Base-by-base conservation (phyloP, 169 alveolate genomes). In the Eimeria tenella region DNA sequence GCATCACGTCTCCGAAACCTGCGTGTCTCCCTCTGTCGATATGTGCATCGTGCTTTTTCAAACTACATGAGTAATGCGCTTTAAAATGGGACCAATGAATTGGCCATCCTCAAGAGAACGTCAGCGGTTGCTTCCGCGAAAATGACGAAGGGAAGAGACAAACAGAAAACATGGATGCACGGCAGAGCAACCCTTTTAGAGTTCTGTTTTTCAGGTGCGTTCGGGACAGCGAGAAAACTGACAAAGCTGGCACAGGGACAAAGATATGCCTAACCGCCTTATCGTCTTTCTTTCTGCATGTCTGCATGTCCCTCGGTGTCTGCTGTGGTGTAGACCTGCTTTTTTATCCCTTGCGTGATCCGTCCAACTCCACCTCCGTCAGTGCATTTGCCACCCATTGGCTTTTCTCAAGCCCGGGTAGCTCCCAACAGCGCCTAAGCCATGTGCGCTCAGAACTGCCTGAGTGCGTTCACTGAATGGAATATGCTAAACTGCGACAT, bases 241-340 rank as follows among this genome's bases (percentile, higher is more conserved):
- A 31, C 42, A 31, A 31, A 31, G 42, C 42, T 31, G 42, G 84
- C 60, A 15, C 84, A 50, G 42, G 7, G 84, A 74, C 84, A 74
- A 74, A 74, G 52, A 74, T 50, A 60, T 74, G 84, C 84, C 31
- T 21, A 74, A 74, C 62, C 84, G 63, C 52, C 4, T 19, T 74
- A 52, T 17, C 63, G 52, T 60, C 84, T 74, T 50, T 56, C 63
- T 50, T 74, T 50, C 84, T 56, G 11, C 10, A 23, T 15, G 82
- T 42, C 2, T n/a, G 10, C 17, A 7, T 31, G 1, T 73, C 58
- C 58, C 31, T 25, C 82, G 25, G 25, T 4, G 23, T 31, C 49
- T 42, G 15, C 15, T 6, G n/a, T 71, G 9, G 55, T 55, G 13
- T 55, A 31, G 81, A 55, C 5, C 58, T 71, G 25, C 58, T 55